Conservation (phyloP, 2,329 filamentous ascomycete genomes). For the Fusarium sp. region DNA sequence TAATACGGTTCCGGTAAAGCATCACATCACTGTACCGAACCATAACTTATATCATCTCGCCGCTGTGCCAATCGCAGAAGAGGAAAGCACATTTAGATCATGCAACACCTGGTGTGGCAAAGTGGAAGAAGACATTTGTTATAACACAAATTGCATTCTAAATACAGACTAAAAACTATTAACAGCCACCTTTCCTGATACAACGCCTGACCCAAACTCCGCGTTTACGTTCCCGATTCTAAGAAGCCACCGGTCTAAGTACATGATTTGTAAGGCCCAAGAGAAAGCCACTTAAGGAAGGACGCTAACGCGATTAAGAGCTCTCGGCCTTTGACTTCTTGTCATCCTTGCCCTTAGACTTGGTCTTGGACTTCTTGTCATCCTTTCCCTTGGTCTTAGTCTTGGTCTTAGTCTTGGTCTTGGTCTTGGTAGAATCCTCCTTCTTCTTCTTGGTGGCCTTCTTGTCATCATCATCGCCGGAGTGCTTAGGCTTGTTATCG, state of each 20-base stretch:
- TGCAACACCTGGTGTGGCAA: not conserved
- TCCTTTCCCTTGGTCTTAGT: not conserved
- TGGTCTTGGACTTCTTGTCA: not conserved
- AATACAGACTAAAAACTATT: not conserved
- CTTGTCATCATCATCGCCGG: not conserved
- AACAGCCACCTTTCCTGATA: not conserved
- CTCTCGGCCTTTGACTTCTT: not conserved
- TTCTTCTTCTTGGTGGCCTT: not conserved
- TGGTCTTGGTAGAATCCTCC: not conserved
- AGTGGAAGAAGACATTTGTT: not conserved
- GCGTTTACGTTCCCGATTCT: not conserved
- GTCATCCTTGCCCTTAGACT: not conserved
- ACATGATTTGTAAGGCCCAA: not conserved
- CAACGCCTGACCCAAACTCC: not conserved
- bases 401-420: not conserved
- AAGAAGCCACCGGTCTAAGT: constrained; percentile 3
- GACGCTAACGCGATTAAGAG: not conserved
- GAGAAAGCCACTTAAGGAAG: not conserved
- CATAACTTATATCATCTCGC: not conserved
- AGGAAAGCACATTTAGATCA: not conserved
- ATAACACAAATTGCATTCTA: constrained; percentile 1
- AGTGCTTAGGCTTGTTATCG: not conserved
- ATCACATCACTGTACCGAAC: not conserved
- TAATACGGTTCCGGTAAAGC: not conserved
- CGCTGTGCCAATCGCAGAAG: not conserved